Evolutionary conservation across 2,329 filamentous ascomycete species (phyloP).

Genomic region (Alternaria hordeiaustralica): DNA sequence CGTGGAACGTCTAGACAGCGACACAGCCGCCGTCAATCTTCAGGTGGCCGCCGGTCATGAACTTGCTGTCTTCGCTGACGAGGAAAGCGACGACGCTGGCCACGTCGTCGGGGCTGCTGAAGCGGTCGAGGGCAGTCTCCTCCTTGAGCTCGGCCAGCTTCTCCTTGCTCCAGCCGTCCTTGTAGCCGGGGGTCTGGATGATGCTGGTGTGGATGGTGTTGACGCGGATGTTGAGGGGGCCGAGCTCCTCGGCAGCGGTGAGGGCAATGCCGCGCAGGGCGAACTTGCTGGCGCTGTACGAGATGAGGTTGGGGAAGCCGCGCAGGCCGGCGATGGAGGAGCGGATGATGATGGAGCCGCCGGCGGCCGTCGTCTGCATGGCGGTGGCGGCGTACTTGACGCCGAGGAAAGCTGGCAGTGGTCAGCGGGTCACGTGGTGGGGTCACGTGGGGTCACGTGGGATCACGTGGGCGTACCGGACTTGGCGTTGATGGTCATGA

Average conservation of each 20-base stretch:
- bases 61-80: slow-evolving; percentile 49
- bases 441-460: no score
- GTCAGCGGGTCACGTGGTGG: not conserved
- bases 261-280: slow-evolving; percentile 49
- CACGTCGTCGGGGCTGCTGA: slow-evolving; percentile 49
- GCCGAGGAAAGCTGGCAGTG: slow-evolving; percentile 43
- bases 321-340: slow-evolving; percentile 51
- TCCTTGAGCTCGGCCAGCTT: slow-evolving; percentile 42
- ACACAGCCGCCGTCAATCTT: slow-evolving; percentile 45
- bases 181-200: slow-evolving; percentile 47
- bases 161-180: slow-evolving; percentile 44
- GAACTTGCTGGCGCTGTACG: slow-evolving; percentile 49
- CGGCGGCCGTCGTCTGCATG: slow-evolving; percentile 38
- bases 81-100: slow-evolving; percentile 49
- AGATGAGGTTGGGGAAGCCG: slow-evolving; percentile 45
- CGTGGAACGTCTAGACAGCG: slow-evolving; percentile 23
- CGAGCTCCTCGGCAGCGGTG: slow-evolving; percentile 49
- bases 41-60: slow-evolving; percentile 47
- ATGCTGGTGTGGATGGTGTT: slow-evolving; percentile 52
- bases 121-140: slow-evolving; percentile 46
- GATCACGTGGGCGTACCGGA: slow-evolving; percentile 36
- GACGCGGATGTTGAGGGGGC: slow-evolving; percentile 48
- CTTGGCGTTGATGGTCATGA: slow-evolving; percentile 49
- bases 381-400: slow-evolving; percentile 45
- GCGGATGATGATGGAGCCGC: slow-evolving; percentile 50